Evolutionary conservation across 306 rosid species (phyloP).

Genomic region (Hippophae rhamnoides): DNA sequence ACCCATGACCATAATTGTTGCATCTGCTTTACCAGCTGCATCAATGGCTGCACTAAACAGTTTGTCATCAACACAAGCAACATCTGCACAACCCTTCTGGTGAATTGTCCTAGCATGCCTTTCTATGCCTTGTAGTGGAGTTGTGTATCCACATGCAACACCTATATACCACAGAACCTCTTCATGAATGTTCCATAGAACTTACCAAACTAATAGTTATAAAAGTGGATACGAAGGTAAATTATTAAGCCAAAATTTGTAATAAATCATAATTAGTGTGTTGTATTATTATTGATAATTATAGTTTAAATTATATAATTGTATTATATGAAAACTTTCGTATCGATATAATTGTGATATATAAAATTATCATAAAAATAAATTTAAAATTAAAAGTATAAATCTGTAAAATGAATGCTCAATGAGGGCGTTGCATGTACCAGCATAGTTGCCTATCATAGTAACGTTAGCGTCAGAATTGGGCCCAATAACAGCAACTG

Average conservation of each 20-base stretch:
- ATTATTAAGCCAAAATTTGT: too few species aligned
- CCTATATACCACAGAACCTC: conserved; percentile 17
- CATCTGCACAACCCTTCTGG: conserved; percentile 42
- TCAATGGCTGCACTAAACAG: conserved; percentile 37
- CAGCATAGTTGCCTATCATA: conserved; percentile 82
- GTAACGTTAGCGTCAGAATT: conserved; percentile 61
- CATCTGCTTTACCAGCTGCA: conserved; percentile 45
- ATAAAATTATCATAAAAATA: too few species aligned
- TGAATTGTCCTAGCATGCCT: conserved; percentile 49
- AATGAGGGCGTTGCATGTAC: conserved; percentile 10
- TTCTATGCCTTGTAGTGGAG: conserved; percentile 61
- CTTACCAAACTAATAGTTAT: too few species aligned
- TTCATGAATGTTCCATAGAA: neutral
- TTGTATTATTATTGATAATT: too few species aligned
- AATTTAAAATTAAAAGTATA: neutral
- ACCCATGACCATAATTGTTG: conserved; percentile 59
- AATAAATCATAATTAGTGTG: too few species aligned
- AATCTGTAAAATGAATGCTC: neutral
- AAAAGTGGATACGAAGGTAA: too few species aligned
- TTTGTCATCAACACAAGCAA: conserved; percentile 32
- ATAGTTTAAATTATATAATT: too few species aligned
- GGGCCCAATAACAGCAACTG: conserved; percentile 71
- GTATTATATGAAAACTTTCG: too few species aligned
- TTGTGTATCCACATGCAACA: conserved; percentile 62
- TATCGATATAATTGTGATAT: too few species aligned